Base-by-base conservation (phyloP, 2,329 filamentous ascomycete species). In the Colletotrichum higginsianum region DNA sequence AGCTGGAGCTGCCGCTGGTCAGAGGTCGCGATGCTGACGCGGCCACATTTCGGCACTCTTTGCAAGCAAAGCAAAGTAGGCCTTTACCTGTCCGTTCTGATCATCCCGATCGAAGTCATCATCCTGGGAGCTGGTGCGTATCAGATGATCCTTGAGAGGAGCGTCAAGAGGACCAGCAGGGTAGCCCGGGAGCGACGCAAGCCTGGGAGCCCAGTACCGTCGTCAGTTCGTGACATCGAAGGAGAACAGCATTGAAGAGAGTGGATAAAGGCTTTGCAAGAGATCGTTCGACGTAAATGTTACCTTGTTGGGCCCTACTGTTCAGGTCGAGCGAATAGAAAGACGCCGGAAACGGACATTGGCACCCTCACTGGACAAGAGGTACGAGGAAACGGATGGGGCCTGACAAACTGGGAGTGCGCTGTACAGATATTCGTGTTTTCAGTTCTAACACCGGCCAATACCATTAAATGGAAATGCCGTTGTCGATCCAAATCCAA, bases 1-100 rank as follows among this genome's bases (percentile, higher is more conserved):
- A 90, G 87, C 79, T 92, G 90, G 90, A 87, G 85, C 50, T 92
- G 90, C 79, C 88, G 88, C 73, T 92, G 90, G 89, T 79, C 81
- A 11, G 76, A 82, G 26, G 81, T 90, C n/a, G 78, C 80, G 71
- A 90, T 91, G 87, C 75, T 76, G 18, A 77, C 81, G 46, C 80
- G 85, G 73, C 89, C 90, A 40, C 82, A 88, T 76, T 92, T 90
- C 76, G 84, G 83, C 18, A 85, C 84, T 0, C 79, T 92, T 61
- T 92, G 90, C 80, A 83, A 80, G 71, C 85, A 91, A 80, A 89
- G 85, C 79, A 84, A 84, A 76, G 86, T 85, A 5, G 86, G 84
- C 2, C 78, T 91, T 38, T 87, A 87, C 74, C 80, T 92, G 55
- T 84, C 86, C 30, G 82, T 90, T 67, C 78, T 90, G 74, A 82